Conservation (phyloP, 1,284 basidiomycete species). For the Ceratobasidium sp. region DNA sequence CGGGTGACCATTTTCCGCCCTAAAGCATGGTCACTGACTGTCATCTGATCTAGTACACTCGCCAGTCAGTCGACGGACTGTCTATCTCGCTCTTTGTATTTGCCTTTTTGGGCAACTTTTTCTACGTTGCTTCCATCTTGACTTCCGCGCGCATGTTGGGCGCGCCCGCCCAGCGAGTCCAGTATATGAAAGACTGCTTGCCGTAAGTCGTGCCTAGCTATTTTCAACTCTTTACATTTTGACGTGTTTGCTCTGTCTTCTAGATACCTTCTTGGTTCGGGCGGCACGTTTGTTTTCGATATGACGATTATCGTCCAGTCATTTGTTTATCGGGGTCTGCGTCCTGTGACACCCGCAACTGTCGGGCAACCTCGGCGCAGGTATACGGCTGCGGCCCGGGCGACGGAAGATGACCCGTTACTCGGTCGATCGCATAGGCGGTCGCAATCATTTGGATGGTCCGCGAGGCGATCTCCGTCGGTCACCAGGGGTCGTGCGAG, state of each 20-base stretch:
- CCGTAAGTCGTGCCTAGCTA: slow-evolving; percentile 61
- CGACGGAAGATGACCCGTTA: slow-evolving; percentile 2
- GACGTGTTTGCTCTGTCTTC: slow-evolving; percentile 5
- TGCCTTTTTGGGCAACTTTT: slow-evolving; percentile 89
- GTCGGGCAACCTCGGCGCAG: slow-evolving; percentile 19
- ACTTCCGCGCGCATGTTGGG: slow-evolving; percentile 62
- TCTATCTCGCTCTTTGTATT: slow-evolving; percentile 92
- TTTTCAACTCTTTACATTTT: slow-evolving; percentile 16
- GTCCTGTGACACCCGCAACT: not conserved
- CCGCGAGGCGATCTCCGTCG: slow-evolving; percentile 12
- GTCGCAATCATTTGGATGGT: slow-evolving; percentile 18
- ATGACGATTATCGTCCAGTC: slow-evolving; percentile 79
- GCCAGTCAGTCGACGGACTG: slow-evolving; percentile 83
- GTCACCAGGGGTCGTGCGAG: slow-evolving; percentile 11
- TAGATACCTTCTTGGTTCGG: slow-evolving; percentile 86
- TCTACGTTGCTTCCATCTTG: slow-evolving; percentile 88
- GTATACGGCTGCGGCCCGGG: slow-evolving; percentile 6
- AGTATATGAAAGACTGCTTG: slow-evolving; percentile 72
- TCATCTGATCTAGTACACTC: slow-evolving; percentile 66
- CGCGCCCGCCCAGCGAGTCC: slow-evolving; percentile 57
- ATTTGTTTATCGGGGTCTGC: slow-evolving; percentile 55
- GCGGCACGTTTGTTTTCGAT: slow-evolving; percentile 89
- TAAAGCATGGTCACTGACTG: not conserved
- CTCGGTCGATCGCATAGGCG: not conserved
- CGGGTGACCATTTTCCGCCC: not conserved